Base-by-base conservation (phyloP, 2,329 filamentous ascomycete species). In the Penicillium sp. region DNA sequence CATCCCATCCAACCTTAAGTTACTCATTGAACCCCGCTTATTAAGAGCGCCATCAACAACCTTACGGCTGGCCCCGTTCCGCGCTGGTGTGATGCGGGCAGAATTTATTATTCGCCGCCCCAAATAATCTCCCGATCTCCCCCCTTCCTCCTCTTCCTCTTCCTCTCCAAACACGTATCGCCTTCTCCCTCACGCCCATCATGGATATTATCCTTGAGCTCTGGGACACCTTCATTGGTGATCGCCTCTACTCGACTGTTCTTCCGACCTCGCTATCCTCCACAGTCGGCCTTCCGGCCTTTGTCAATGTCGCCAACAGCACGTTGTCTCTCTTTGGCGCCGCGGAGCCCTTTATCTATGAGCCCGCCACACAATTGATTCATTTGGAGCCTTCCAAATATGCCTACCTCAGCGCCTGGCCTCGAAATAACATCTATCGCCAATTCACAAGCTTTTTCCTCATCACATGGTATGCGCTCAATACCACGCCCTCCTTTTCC, bases 201-300 rank as follows among this genome's bases (percentile, higher is more conserved):
- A 97, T 98, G 94, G 94, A 98, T 84, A 88, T 97, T 80, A 88
- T 95, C 50, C 89, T 97, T 68, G 93, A 97, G 80, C 72, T 93
- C 63, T 85, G 87, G 79, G 94, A 98, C 80, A 91, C 89, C 71
- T 92, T 90, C 73, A 72, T 93, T 66, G 90, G 90, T 78, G 94
- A 98, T 80, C 86, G 89, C 69, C 70, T 91, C 61, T 97, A 96
- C 76, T 89, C 93, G 54, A 83, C 81, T 38, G 69, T 90, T 6
- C 81, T 91, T n/a, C 93, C 93, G 8, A 81, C 82, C 50, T 82
- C 79, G 33, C 79, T 82, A 13, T 81, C 82, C 30, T 83, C 82
- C 19, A 85, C 85, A 72, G 83, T 85, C 74, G 80, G 81, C 65
- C 75, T 85, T 54, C 78, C 83, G 76, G 69, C 79, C 77, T 61